Base-by-base conservation (phyloP, 1,284 basidiomycete species). In the Apiotrichum gamsii region DNA sequence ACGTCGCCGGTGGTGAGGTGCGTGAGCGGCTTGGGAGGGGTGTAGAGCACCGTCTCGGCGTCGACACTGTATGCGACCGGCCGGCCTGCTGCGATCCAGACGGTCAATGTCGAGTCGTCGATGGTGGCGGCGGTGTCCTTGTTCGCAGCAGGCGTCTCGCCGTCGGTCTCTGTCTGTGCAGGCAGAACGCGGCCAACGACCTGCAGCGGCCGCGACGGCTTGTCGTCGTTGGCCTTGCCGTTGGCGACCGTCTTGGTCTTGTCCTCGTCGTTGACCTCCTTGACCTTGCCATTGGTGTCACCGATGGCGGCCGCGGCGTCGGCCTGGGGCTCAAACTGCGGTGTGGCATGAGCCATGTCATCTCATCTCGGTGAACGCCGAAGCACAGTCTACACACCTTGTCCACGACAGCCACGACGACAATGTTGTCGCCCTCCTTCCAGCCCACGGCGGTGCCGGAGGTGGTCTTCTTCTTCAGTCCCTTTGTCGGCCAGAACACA, bases 401-500 rank as follows among this genome's bases (percentile, higher is more conserved):
- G 40, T 42, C 48, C 2, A 65, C 55, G 15, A 64, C 53, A 1
- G 42, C 51, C 3, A 60, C 51, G 10, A 65, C 61, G 35, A 57
- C 51, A 1, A 63, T 14, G 2, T 40, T 44, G 24, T 57, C 57
- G 20, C 46, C 36, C 10, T 53, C 11, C 11, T 45, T 40, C 61
- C 64, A 66, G 1, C 67, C 67, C 0, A 67, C 52, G 0, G 61
- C 59, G 0, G 35, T 21, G 9, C 67, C 65, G 5, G n/a, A n/a
- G n/a, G n/a, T n/a, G n/a, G 30, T 11, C 8, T 18, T 14, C 3
- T 20, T 24, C 5, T 9, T 14, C 2, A 61, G 18, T 0, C 59
- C 54, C 2, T 32, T 40, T 5, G 28, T 58, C 0, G 67, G 65
- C 67, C 67, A 69, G 48, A 62, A 61, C 4, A 69, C 52, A 24